phyloP scores from a whole-genome alignment of 139 green algal genomes.

The Chlorella vulgaris region DNA sequence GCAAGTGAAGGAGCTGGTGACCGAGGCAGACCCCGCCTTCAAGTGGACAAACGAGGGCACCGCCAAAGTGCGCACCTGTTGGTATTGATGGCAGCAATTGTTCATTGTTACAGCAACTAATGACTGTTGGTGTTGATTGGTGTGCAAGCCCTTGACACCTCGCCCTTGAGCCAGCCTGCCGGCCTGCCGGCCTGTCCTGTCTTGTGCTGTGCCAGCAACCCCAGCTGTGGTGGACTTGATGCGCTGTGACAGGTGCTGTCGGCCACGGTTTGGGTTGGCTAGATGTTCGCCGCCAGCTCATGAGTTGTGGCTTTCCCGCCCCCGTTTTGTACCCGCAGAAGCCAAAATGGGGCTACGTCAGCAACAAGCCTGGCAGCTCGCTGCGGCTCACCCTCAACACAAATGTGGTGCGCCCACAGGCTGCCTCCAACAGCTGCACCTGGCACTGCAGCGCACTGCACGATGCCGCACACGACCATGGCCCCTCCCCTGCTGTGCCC shows the following conservation, averaged over 20 bases:
- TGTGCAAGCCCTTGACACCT: no score
- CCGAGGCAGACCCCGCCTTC: neutral
- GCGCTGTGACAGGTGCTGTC: neutral
- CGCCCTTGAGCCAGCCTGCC: no score
- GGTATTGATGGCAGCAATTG: neutral
- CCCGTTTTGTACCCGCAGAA: neutral
- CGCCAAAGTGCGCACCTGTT: neutral
- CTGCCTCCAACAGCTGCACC: neutral
- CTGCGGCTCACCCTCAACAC: neutral
- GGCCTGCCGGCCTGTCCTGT: no score
- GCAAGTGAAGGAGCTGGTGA: neutral
- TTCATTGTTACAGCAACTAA: neutral
- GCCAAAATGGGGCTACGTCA: conserved; percentile 1
- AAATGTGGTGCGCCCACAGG: neutral
- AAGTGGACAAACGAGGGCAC: neutral
- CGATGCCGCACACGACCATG: neutral
- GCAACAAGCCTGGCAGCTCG: neutral
- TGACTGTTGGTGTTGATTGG: neutral
- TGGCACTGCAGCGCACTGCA: neutral
- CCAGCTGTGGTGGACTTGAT: neutral
- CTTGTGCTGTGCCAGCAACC: neutral
- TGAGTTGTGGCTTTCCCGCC: no score
- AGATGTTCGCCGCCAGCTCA: no score
- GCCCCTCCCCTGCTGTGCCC: neutral
- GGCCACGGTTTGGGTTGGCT: neutral